Evolutionary conservation across 1,284 basidiomycete species (phyloP).

Genomic region (Tilletia indica): DNA sequence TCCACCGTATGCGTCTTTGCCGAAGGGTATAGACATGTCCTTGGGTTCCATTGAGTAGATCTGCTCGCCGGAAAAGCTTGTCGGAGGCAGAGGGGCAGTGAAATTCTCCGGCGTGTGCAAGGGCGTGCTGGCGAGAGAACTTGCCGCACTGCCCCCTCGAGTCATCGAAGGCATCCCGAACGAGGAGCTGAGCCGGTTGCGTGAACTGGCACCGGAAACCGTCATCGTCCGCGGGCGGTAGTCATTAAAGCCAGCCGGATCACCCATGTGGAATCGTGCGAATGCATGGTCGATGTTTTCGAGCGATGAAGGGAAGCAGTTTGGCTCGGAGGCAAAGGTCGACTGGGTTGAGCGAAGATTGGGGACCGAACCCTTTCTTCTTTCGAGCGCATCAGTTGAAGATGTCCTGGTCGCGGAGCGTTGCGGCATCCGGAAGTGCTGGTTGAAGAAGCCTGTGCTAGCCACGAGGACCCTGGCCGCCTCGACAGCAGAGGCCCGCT

Average conservation of each 20-base stretch:
- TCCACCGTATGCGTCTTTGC: too few species aligned
- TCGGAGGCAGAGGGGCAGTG: neutral
- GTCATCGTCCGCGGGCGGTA: neutral
- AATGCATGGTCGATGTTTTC: neutral
- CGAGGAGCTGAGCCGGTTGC: neutral
- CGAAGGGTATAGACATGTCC: too few species aligned
- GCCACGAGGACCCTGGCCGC: neutral
- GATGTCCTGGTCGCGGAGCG: neutral
- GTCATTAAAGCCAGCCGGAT: neutral
- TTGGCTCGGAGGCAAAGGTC: neutral
- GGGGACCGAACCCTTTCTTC: conserved; percentile 1
- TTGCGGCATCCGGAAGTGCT: neutral
- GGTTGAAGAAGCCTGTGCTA: neutral
- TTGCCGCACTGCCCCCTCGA: conserved; percentile 1
- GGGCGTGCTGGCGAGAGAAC: conserved; percentile 4
- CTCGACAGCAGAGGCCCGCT: neutral
- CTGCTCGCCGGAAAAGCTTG: neutral
- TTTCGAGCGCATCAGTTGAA: neutral
- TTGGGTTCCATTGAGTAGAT: too few species aligned
- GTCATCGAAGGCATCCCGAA: neutral
- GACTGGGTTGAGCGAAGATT: conserved; percentile 11
- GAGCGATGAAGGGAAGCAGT: neutral
- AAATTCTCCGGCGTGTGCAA: conserved; percentile 4
- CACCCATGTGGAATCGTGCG: neutral
- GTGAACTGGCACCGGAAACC: neutral